phyloP scores from a whole-genome alignment of 768 basidiomycete genomes.

The Trichaptum fuscoviolaceum region DNA sequence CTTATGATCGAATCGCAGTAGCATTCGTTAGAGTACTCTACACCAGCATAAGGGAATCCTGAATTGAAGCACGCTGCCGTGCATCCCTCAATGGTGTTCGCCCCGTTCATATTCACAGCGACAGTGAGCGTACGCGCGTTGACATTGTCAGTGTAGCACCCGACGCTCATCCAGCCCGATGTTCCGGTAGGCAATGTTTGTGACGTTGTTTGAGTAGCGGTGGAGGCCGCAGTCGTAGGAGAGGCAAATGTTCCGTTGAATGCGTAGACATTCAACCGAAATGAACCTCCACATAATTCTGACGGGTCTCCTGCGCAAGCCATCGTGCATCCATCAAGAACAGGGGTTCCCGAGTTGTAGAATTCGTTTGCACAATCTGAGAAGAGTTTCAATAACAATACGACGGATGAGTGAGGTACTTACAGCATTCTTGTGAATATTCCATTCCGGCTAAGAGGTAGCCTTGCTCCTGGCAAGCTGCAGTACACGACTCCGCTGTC shows the following conservation, averaged over 20 bases:
- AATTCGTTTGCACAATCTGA: slow-evolving; percentile 10
- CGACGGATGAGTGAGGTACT: slow-evolving; percentile 20
- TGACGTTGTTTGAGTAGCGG: slow-evolving; percentile 21
- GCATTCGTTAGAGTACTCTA: slow-evolving; percentile 22
- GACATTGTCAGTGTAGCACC: slow-evolving; percentile 33
- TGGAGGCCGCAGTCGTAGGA: no score
- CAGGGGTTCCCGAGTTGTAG: slow-evolving; percentile 8
- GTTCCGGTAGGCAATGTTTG: background rate
- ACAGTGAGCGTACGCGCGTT: slow-evolving; percentile 36
- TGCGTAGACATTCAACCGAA: slow-evolving; percentile 61
- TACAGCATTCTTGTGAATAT: slow-evolving; percentile 50
- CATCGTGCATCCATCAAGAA: slow-evolving; percentile 49
- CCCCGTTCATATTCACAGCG: slow-evolving; percentile 27
- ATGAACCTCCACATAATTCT: slow-evolving; percentile 71
- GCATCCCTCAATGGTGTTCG: slow-evolving; percentile 53
- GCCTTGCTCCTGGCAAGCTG: slow-evolving; percentile 53
- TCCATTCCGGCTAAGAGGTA: slow-evolving; percentile 35
- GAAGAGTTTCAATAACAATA: slow-evolving; percentile 9
- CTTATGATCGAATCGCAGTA: slow-evolving; percentile 15
- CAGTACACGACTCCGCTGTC: slow-evolving; percentile 54
- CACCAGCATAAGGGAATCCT: slow-evolving; percentile 21
- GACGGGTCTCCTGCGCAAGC: slow-evolving; percentile 54
- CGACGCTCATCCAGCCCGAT: slow-evolving; percentile 41
- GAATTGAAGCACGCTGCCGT: slow-evolving; percentile 55
- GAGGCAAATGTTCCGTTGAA: slow-evolving; percentile 50